Percentiles rank a stretch among this genome's conserved stretches.
phyloP scores from a whole-genome alignment of 176 grass and related monocot species.

The Oryza australiensis region DNA sequence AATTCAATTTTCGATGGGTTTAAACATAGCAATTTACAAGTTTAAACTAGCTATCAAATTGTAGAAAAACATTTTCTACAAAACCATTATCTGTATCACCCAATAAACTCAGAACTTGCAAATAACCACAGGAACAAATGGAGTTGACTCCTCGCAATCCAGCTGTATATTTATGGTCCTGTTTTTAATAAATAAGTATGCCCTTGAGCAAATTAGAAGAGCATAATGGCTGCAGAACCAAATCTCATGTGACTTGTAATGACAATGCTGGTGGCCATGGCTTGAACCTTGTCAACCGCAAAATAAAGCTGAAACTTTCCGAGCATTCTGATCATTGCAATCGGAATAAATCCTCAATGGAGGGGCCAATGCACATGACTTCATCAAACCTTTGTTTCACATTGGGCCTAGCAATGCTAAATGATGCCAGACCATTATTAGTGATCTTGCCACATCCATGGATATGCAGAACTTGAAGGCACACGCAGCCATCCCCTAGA shows the following conservation, averaged over 20 bases:
- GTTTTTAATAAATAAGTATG: constrained; percentile 30
- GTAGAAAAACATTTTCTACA: not conserved
- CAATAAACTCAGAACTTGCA: not conserved
- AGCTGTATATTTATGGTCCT: constrained; percentile 23
- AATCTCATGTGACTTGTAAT: constrained; percentile 21
- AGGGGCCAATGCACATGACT: constrained; percentile 61
- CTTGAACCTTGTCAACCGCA: constrained; percentile 13
- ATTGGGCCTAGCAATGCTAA: constrained; percentile 62
- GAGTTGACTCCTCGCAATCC: not conserved
- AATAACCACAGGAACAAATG: not conserved
- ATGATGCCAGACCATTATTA: constrained; percentile 51
- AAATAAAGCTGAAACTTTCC: constrained; percentile 24
- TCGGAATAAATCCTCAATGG: constrained; percentile 60
- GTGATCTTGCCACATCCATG: constrained; percentile 64
- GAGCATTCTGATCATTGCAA: constrained; percentile 27
- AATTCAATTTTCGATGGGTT: not conserved
- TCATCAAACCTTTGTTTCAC: constrained; percentile 61
- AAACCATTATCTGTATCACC: not conserved
- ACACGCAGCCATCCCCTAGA: constrained; percentile 52
- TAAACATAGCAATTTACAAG: not conserved
- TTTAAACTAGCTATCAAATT: not conserved
- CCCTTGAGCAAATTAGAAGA: constrained; percentile 27
- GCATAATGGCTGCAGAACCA: not conserved
- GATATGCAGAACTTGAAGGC: constrained; percentile 63
- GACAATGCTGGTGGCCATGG: not conserved